These are phyloP conservation scores for Aspergillus candidus DNA, from an alignment of 2,329 filamentous ascomycete species.

Conservation along the genomic window DNA sequence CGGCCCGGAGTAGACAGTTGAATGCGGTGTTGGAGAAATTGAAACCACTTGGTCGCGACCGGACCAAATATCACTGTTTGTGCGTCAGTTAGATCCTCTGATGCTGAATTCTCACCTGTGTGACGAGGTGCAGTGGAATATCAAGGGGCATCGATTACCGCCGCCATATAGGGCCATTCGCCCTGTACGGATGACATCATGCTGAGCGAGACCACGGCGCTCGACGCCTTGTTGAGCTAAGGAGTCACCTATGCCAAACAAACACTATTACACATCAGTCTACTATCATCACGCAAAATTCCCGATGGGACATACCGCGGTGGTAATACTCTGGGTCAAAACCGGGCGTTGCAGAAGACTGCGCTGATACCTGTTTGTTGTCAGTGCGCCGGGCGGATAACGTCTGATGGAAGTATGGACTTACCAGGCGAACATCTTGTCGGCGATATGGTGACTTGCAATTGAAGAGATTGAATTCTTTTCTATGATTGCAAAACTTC, in stretches of 20 bases:
- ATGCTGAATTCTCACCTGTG: too few relatives aligned
- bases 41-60: slow-evolving; percentile 14
- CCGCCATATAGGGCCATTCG: slow-evolving; percentile 13
- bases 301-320: slow-evolving; percentile 5
- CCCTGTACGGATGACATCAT: slow-evolving; percentile 10
- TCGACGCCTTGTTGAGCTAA: slow-evolving; percentile 15
- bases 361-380: slow-evolving; percentile 11
- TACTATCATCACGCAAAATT: not conserved
- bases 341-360: slow-evolving; percentile 10
- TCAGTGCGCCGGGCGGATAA: too few relatives aligned
- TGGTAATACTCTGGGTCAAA: slow-evolving; percentile 13
- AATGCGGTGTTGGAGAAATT: slow-evolving; percentile 10
- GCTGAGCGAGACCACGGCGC: slow-evolving; percentile 4
- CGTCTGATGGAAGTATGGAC: too few relatives aligned
- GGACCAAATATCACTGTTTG: slow-evolving; percentile 11
- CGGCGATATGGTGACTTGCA: too few relatives aligned
- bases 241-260: slow-evolving; percentile 13
- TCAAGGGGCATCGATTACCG: slow-evolving; percentile 1
- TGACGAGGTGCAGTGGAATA: too few relatives aligned
- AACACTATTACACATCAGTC: not conserved
- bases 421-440: too few relatives aligned
- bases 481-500: too few relatives aligned
- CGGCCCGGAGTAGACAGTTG: not conserved
- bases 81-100: too few relatives aligned
- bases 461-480: too few relatives aligned